Conservation (phyloP, 768 basidiomycete species). For the Tylopilus sp. region DNA sequence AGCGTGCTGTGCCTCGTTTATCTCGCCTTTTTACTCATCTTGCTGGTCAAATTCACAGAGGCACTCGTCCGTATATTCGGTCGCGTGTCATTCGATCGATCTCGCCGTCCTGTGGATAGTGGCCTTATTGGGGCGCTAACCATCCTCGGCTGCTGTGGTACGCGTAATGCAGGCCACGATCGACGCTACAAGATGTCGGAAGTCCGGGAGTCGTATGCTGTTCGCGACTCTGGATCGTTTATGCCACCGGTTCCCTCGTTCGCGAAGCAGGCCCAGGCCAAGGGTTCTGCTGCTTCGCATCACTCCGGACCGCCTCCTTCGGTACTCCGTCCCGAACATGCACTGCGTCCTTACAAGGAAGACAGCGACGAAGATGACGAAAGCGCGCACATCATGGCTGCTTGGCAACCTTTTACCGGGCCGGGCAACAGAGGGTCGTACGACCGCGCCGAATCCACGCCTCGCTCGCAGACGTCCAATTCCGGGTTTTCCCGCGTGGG, state of each 20-base stretch:
- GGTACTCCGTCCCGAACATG: slow-evolving; percentile 78
- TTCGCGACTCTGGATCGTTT: slow-evolving; percentile 48
- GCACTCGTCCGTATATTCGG: slow-evolving; percentile 75
- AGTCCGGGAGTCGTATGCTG: slow-evolving; percentile 25
- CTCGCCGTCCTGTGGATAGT: slow-evolving; percentile 72
- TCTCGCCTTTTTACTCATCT: slow-evolving; percentile 76
- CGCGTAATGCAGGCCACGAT: slow-evolving; percentile 37
- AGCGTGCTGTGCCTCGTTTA: slow-evolving; percentile 81
- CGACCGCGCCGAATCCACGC: slow-evolving; percentile 27
- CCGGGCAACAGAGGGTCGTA: slow-evolving; percentile 24
- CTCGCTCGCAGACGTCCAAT: slow-evolving; percentile 27
- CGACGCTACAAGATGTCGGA: slow-evolving; percentile 26
- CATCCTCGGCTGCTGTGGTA: slow-evolving; percentile 62
- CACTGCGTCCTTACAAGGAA: slow-evolving; percentile 69
- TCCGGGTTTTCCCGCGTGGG: slow-evolving; percentile 85
- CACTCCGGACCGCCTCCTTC: slow-evolving; percentile 57
- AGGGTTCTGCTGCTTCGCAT: slow-evolving; percentile 33
- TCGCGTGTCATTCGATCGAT: slow-evolving; percentile 79
- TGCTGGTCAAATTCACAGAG: slow-evolving; percentile 82
- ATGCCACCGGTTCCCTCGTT: slow-evolving; percentile 39
- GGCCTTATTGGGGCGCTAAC: slow-evolving; percentile 86
- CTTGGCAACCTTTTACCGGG: slow-evolving; percentile 79
- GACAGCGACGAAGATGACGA: slow-evolving; percentile 72
- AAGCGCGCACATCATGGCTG: slow-evolving; percentile 85
- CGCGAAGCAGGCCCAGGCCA: slow-evolving; percentile 21